phyloP scores from a whole-genome alignment of 768 basidiomycete species.

The Gymnopilus dilepis region DNA sequence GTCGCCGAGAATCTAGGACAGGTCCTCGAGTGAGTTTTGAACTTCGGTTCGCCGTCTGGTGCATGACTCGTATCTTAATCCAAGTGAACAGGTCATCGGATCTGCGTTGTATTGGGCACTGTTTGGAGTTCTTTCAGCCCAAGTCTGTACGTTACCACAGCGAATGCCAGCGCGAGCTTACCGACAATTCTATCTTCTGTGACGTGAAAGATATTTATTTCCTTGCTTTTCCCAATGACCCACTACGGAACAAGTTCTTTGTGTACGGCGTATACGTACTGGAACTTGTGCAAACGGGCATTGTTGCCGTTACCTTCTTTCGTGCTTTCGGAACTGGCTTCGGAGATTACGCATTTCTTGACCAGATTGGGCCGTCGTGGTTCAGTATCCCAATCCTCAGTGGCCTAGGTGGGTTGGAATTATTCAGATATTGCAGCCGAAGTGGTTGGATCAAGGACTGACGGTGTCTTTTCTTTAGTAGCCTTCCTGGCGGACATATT shows the following conservation, averaged over 20 bases:
- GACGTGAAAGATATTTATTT: constrained; percentile 2
- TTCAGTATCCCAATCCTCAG: neutral
- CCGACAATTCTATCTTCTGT: neutral
- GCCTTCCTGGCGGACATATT: neutral
- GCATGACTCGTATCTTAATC: too few species aligned
- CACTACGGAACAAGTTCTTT: neutral
- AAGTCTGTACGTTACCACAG: neutral
- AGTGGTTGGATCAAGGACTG: neutral
- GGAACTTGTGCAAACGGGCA: neutral
- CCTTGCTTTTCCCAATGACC: neutral
- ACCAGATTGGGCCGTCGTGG: neutral
- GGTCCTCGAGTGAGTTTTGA: too few species aligned
- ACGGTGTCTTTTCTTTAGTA: neutral
- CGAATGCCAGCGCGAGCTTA: too few species aligned
- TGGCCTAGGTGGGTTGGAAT: neutral
- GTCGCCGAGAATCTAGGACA: too few species aligned
- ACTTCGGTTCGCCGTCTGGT: too few species aligned
- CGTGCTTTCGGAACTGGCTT: neutral
- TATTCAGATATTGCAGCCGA: neutral
- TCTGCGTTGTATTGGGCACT: neutral
- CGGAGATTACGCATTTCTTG: neutral
- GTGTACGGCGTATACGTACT: neutral
- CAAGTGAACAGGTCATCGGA: neutral
- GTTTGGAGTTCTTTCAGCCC: neutral
- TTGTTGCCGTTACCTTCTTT: neutral